Percentiles rank a stretch among this genome's conserved stretches.
These are phyloP conservation scores for Dipteronia dyeriana DNA, from an alignment of 345 rosid species.

Conservation along the genomic window DNA sequence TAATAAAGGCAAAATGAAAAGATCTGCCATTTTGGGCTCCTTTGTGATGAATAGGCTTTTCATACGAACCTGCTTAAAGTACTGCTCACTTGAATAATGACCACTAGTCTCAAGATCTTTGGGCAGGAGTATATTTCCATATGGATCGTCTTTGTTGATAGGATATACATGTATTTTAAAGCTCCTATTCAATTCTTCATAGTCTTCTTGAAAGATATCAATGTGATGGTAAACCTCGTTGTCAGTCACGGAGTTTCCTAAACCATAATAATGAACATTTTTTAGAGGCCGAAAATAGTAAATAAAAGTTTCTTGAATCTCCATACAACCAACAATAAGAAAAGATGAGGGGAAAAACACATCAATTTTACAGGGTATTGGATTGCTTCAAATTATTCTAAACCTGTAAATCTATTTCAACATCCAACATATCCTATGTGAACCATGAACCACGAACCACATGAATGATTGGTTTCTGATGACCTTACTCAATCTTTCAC, in stretches of 20 bases:
- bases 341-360: not conserved
- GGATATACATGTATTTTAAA: constrained; percentile 62
- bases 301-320: not conserved
- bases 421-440: too few species aligned
- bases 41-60: constrained; percentile 53
- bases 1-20: constrained; percentile 62
- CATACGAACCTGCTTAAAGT: constrained; percentile 51
- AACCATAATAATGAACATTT: constrained; percentile 29
- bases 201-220: constrained; percentile 49
- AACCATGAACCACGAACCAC: too few species aligned
- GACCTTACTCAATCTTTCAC: too few species aligned
- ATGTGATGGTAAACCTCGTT: constrained; percentile 46
- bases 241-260: constrained; percentile 39
- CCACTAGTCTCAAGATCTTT: constrained; percentile 44
- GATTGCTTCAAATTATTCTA: not conserved
- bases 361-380: not conserved
- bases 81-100: constrained; percentile 55
- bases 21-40: constrained; percentile 48
- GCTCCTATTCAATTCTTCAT: constrained; percentile 54
- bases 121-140: constrained; percentile 46
- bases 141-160: constrained; percentile 49
- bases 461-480: too few species aligned
- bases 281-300: constrained; percentile 12
- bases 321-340: too few species aligned
- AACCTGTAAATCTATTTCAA: too few species aligned